Conservation (phyloP, 257 asterid genomes). For the Solanum tacnaense region DNA sequence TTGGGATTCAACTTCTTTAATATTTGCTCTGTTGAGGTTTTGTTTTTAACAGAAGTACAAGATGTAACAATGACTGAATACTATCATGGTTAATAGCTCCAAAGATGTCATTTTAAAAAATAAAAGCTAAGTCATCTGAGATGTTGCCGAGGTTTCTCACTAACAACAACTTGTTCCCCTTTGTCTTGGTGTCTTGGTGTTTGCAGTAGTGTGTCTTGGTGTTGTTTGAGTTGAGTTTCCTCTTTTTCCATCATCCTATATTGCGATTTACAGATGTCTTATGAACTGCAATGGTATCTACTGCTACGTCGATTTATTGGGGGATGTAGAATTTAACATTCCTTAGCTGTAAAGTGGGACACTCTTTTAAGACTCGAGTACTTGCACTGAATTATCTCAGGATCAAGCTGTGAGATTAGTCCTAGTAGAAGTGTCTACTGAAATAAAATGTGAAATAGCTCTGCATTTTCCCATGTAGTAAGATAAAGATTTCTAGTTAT, state of each 20-base stretch:
- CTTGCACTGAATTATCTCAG: not conserved
- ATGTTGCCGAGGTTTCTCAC: no score
- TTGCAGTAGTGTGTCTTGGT: no score
- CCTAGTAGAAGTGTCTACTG: not conserved
- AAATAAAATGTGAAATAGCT: not conserved
- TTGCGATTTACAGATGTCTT: not conserved
- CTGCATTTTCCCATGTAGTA: not conserved
- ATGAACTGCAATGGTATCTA: not conserved
- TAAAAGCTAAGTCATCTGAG: no score
- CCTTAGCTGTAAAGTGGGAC: not conserved
- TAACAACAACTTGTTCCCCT: no score
- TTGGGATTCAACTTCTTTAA: no score
- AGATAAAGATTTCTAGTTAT: not conserved
- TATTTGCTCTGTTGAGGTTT: no score
- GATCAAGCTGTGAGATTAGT: not conserved
- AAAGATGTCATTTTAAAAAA: no score
- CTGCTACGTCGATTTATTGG: not conserved
- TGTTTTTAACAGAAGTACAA: no score
- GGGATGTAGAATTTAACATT: not conserved
- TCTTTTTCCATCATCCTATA: not conserved
- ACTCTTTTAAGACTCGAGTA: not conserved
- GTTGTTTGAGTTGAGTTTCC: no score
- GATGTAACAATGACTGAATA: no score
- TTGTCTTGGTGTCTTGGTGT: no score
- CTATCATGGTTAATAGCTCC: no score